Conservation (phyloP, 352 stramenopile species). For the Globisporangium nagaii region DNA sequence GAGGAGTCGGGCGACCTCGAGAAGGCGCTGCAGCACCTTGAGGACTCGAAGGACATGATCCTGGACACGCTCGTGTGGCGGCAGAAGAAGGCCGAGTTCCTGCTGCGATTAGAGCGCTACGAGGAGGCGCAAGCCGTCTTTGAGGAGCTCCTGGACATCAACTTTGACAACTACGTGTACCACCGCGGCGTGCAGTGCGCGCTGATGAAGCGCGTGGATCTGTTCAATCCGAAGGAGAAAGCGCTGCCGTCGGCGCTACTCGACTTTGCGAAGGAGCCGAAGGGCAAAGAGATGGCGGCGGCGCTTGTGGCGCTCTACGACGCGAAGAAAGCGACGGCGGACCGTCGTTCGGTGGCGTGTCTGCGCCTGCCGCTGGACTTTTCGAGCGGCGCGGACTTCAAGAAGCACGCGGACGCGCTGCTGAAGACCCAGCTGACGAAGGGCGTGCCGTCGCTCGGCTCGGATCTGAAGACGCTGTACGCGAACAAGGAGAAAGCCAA, state of each 20-base stretch:
- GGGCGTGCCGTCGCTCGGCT: conserved; percentile 91
- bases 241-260: conserved; percentile 40
- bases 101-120: conserved; percentile 57
- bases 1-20: conserved; percentile 86
- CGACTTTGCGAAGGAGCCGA: conserved; percentile 38
- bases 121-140: conserved; percentile 65
- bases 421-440: conserved; percentile 80
- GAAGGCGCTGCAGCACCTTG: conserved; percentile 82
- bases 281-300: conserved; percentile 36
- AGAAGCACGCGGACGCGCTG: conserved; percentile 50
- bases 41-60: conserved; percentile 69
- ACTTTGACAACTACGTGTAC: conserved; percentile 90
- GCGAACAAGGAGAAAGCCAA: conserved; percentile 44
- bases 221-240: conserved; percentile 40
- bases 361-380: conserved; percentile 91
- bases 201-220: conserved; percentile 49
- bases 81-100: conserved; percentile 69
- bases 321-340: conserved; percentile 34
- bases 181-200: conserved; percentile 84
- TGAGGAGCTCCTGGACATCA: conserved; percentile 74
- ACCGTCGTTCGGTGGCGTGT: conserved; percentile 72
- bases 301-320: conserved; percentile 53
- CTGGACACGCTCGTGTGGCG: conserved; percentile 71
- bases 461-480: conserved; percentile 92
- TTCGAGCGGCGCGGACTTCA: conserved; percentile 71